These are phyloP conservation scores for Infundibulicybe gibba DNA, from an alignment of 768 basidiomycete species.

Conservation along the genomic window DNA sequence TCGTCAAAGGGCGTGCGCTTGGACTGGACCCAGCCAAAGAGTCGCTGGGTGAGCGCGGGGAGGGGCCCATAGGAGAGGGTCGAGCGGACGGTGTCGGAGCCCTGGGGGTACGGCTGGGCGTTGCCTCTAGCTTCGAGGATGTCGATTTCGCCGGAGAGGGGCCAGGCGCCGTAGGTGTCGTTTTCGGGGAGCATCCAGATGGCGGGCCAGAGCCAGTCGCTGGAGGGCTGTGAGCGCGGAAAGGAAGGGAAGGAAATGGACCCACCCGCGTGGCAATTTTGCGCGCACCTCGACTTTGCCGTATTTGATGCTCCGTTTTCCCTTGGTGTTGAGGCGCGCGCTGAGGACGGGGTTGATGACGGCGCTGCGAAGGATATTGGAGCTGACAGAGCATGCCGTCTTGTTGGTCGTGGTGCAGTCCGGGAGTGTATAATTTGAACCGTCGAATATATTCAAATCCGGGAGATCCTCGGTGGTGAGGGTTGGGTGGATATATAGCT, in stretches of 20 bases:
- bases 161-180: constrained; percentile 62
- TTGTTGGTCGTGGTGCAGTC: constrained; percentile 48
- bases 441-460: constrained; percentile 21
- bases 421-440: constrained; percentile 55
- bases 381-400: constrained; percentile 35
- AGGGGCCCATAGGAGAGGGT: constrained; percentile 67
- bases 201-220: constrained; percentile 74
- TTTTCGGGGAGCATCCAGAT: constrained; percentile 73
- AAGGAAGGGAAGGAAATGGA: constrained; percentile 27
- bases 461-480: constrained; percentile 62
- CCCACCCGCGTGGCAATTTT: constrained; percentile 51
- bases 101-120: constrained; percentile 50
- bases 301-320: constrained; percentile 51
- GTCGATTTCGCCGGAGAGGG: constrained; percentile 52
- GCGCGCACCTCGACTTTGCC: constrained; percentile 63
- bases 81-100: constrained; percentile 54
- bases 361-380: constrained; percentile 32
- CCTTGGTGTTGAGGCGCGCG: constrained; percentile 69
- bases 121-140: constrained; percentile 66
- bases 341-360: constrained; percentile 76
- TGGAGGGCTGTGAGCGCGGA: constrained; percentile 8
- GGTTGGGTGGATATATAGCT: constrained; percentile 80
- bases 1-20: constrained; percentile 46
- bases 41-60: constrained; percentile 10
- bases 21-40: constrained; percentile 50